Base-by-base conservation (phyloP, 1,139 yeast genomes). In the Debaryomyces subglobosus region DNA sequence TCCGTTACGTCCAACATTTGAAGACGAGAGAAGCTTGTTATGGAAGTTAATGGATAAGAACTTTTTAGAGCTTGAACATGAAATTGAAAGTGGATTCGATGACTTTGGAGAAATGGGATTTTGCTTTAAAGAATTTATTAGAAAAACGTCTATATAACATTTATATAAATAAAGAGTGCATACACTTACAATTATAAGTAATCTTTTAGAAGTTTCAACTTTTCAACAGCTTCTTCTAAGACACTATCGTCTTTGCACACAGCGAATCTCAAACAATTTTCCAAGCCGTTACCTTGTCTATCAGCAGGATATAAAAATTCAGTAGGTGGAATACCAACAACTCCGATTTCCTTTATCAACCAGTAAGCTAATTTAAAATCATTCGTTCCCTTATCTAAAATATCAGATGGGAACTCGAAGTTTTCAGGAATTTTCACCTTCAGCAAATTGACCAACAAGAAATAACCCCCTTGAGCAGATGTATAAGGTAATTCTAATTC, bases 261-360 rank as follows among this genome's bases (percentile, higher is more conserved):
- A 13, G 99, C 98, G 67, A 94, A 92, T 64, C 99, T 83, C 53
- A 94, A 74, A 64, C 91, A 83, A 58, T 89, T 86, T 63, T 91
- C 96, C 46, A 94, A 91, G 15, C 85, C 82, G 50, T 81, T 77
- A 29, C 89, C 92, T 51, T 82, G 81, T 65, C 88, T 85, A 41
- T 81, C 78, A 9, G 59, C 60, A 5, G 70, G 68, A 40, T 82
- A 79, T 62, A 89, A 84, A 63, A 94, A 94, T 67, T 92, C 99
- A 4, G 97, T 87, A 27, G 98, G 98, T 10, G 99, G 99, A 56
- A 94, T 92, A 5, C 96, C 88, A 21, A 94, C 98, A 40, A 94
- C 96, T 4, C 99, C 99, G 49, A 94, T 69, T 63, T 92, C 96
- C 63, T 84, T 85, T 60, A 91, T 89, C 53, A 94, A 76, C 97